Percentiles rank a stretch among this genome's conserved stretches.
These are phyloP conservation scores for Phalaenopsis equestris DNA, from an alignment of 106 monocot species.

Conservation along the genomic window DNA sequence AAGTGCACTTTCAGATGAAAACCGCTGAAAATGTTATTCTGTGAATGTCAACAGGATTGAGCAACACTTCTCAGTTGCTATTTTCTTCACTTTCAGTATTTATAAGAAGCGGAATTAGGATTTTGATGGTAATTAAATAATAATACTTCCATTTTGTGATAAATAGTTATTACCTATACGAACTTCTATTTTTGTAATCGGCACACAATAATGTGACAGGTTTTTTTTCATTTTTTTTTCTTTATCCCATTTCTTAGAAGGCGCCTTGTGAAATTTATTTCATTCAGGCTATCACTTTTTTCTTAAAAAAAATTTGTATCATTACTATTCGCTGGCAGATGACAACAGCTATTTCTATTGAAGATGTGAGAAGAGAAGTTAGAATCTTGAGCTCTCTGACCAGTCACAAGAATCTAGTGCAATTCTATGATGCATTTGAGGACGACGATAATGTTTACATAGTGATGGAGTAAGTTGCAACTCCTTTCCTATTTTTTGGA, in stretches of 20 bases:
- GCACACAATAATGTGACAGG: neutral
- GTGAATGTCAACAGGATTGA: no score
- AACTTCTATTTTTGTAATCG: neutral
- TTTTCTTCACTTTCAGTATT: no score
- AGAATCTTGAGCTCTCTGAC: constrained; percentile 75
- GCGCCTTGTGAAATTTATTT: neutral
- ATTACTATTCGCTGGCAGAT: constrained; percentile 32
- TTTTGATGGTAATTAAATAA: neutral
- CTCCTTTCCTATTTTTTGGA: neutral
- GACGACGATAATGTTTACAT: constrained; percentile 86
- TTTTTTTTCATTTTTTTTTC: neutral
- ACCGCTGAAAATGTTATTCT: no score
- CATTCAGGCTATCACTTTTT: neutral
- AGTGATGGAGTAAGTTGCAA: constrained; percentile 71
- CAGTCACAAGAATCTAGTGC: constrained; percentile 67
- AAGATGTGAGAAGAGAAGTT: constrained; percentile 88
- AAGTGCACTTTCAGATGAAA: no score
- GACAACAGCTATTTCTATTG: constrained; percentile 77
- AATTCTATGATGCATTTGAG: constrained; percentile 77
- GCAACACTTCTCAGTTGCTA: no score
- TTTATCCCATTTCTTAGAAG: no score
- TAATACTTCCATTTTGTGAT: neutral
- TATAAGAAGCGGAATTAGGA: no score
- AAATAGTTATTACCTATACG: neutral
- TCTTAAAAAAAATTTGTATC: neutral